Evolutionary conservation across 768 basidiomycete genomes (phyloP), one percentile per base, ranked within the genome.

Genomic region (Collybia mongolica): DNA sequence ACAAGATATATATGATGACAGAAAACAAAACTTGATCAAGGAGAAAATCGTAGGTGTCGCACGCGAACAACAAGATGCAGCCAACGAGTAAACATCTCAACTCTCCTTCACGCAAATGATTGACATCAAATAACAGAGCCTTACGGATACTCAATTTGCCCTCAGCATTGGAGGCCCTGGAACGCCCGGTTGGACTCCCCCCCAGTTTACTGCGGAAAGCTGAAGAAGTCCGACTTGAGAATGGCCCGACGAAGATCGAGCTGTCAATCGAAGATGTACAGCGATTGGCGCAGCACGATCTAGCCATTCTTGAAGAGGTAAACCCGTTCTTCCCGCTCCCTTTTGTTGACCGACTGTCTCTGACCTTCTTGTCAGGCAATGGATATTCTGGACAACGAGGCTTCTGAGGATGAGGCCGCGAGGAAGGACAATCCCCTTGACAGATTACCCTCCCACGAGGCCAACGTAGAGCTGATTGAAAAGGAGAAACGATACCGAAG

Each of bases 341-440:
- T 48, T 29, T 28, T n/a, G 32, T 45, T 15, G 22, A 18, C 39
- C 44, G 35, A 51, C 46, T 15, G 22, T 29, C 19, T 26, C 17
- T 26, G 14, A 26, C 22, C 19, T 39, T 35, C 46, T 32, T n/a
- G 32, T 8, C 50, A 97, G 94, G 84, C 92, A 0, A 79, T 93
- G 73, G 93, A 93, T 58, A 82, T 95, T 18, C 70, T 99, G n/a
- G 93, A 96, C 58, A 83, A 81, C 39, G 95, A 97, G 67, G 89
- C 88, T 14, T 88, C 87, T 12, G 89, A 92, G 61, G 90, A 93
- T 56, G 90, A 92, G 63, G 74, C 79, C 9, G 72, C 81, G 24
- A 81, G 86, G 14, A 76, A 77, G 54, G 77, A 79, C 19, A 67
- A 65, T 1, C 56, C 68, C 39, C 58, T 80, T 49, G 66, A 72